These are phyloP conservation scores for Adansonia grandidieri DNA, from an alignment of 441 rosid genomes.

Conservation along the genomic window DNA sequence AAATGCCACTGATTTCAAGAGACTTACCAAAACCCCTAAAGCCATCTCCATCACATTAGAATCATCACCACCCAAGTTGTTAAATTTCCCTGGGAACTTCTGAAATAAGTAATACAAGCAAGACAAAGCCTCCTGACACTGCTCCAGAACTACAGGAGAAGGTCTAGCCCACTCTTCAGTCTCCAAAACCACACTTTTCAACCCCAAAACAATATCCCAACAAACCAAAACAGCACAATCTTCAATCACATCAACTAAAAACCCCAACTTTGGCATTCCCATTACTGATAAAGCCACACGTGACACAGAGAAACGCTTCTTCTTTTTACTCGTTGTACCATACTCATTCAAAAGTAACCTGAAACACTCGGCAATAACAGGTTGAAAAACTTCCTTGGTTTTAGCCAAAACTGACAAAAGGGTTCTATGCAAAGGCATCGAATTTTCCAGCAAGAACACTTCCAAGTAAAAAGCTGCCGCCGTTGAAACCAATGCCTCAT, in stretches of 20 bases:
- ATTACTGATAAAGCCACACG: conserved; percentile 79
- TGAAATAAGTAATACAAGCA: conserved; percentile 92
- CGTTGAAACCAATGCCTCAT: conserved; percentile 37
- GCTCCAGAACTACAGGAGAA: conserved; percentile 93
- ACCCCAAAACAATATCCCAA: conserved; percentile 73
- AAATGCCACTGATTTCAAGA: conserved; percentile 69
- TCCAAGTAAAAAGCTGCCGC: conserved; percentile 64
- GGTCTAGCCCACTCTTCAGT: conserved; percentile 69
- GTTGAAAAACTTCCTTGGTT: conserved; percentile 45
- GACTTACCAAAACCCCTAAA: conserved; percentile 58
- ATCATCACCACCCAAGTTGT: conserved; percentile 41
- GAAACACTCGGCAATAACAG: conserved; percentile 59
- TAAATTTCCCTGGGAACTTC: conserved; percentile 70
- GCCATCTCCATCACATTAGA: conserved; percentile 56
- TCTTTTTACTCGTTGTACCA: conserved; percentile 41
- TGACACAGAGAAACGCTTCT: conserved; percentile 77
- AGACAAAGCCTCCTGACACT: conserved; percentile 92
- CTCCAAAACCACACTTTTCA: conserved; percentile 66
- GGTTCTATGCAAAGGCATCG: conserved; percentile 77
- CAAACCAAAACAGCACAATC: conserved; percentile 77
- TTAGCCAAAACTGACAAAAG: conserved; percentile 75
- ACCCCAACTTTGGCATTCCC: conserved; percentile 91
- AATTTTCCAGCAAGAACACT: conserved; percentile 80
- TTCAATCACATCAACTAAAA: conserved; percentile 68
- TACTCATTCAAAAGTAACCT: conserved; percentile 66